Evolutionary conservation across 805 yeast species (phyloP), one percentile per base, ranked within the genome.

Genomic region (Lipomyces japonicus): DNA sequence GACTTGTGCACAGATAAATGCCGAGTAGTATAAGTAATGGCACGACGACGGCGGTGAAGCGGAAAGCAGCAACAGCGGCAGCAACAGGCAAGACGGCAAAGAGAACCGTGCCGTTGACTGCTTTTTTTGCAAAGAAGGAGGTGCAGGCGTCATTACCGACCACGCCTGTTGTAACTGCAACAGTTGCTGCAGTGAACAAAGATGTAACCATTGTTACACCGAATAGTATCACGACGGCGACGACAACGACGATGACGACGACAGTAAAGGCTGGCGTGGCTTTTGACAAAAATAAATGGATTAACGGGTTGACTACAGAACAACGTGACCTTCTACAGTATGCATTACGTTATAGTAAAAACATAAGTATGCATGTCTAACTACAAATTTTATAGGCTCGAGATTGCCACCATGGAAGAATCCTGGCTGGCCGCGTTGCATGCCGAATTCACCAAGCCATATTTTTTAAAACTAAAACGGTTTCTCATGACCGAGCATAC

Each of bases 401-500:
- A 93, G 65, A 77, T 88, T 35, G 65, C 72, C 1, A 79, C 86
- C 0, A 68, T 93, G 53, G 89, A 86, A 54, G 76, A 77, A 9
- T 73, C 87, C 0, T 93, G 98, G 98, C 77, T 93, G 21, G 74
- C 75, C 2, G 72, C 77, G 1, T 71, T 93, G 18, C 78, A 81
- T 60, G 64, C 70, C 21, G 96, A 90, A 60, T 73, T 93, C 47
- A 81, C 84, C 9, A 87, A 90, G 65, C 90, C 95, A 2, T 91
- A 89, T 65, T 93, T 93, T 62, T 65, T 90, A 7, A 67, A 77
- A 7, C 71, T 93, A 58, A 91, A 91, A 60, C 65, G 68, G 58
- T 89, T 84, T 58, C 71, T 90, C 12, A 53, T 57, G 3, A 52
- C 71, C 0, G 86, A 83, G 59, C 43, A 53, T 21, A 40, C 19